Evolutionary conservation across 2,329 filamentous ascomycete species (phyloP), one percentile per base, ranked within the genome.

Genomic region (Ophiosphaerella herpotricha): DNA sequence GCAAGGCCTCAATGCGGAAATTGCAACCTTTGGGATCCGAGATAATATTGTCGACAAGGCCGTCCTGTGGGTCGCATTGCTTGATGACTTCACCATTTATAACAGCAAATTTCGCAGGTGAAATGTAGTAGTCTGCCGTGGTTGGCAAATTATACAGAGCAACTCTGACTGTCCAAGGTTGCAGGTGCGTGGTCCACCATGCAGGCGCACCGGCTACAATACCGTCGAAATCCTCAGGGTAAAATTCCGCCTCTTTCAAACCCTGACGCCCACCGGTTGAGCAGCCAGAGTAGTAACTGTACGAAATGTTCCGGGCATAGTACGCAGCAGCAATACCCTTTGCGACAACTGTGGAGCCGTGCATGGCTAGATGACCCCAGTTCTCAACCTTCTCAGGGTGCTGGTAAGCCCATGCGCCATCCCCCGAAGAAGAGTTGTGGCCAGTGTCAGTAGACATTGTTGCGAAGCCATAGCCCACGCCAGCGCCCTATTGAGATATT

Each of bases 211-310:
- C 81, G 12, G 81, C 78, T n/a, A 85, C 61, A 8, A 82, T 74
- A 16, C 83, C 83, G 55, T 85, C 81, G 48, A 85, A 85, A 52
- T 85, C 82, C 0, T 78, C 71, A 0, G 84, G 82, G 52, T 78
- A 84, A 12, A 70, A 61, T 55, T 85, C 77, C 0, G 80, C 77
- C 6, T 78, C 77, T 45, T 80, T 81, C 31, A 83, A 70, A 3
- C 82, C 84, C 70, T 86, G 81, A 0, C 83, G 74, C 1, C 84
- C 83, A 6, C 85, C 84, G 0, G 81, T 79, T 0, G 82, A 85
- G 60, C 84, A 86, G 7, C 84, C 84, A 2, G 79, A 61, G 52
- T 80, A 85, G 66, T 85, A 86, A 6, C 76, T 78, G 44, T 77
- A 79, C 11, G 68, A 64, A 1, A 75, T 72, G 0, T 67, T 59